Base-by-base conservation (phyloP, 768 basidiomycete genomes). In the Albatrellus ellisii region DNA sequence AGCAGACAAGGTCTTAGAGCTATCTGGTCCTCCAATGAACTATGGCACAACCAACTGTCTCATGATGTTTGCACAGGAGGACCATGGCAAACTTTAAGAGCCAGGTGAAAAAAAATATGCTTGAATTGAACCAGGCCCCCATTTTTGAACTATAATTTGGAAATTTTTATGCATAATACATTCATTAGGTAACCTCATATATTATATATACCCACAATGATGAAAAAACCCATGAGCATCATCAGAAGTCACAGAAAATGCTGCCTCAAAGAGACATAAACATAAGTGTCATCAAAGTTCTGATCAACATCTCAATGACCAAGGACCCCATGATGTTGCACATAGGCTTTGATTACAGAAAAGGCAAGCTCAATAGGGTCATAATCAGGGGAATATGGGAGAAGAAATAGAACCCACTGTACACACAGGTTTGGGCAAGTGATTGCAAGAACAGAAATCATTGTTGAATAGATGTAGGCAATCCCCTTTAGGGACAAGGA, bases 351-450 rank as follows among this genome's bases (percentile, higher is more conserved):
- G 33, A 43, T 43, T 2, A 26, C 24, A 4, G 42, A 43, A 22
- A 43, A 43, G 4, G 33, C 42, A 35, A 36, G 25, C 26, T 43
- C 42, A 14, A 43, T 43, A 6, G 42, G 42, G 24, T 43, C 36
- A 35, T 15, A 27, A 26, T 36, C 34, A 11, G 34, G 34, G 11
- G 34, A 36, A 18, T 36, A 36, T 36, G 34, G 34, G 6, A 21
- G 34, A 15, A 36, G 22, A 36, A 36, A 36, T n/a, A 36, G 6
- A 14, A 21, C 7, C 18, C 39, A 34, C 47, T 49, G 48, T 10
- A 49, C 54, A 7, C 52, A n/a, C n/a, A n/a, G n/a, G n/a, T n/a
- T n/a, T n/a, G n/a, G n/a, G n/a, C n/a, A n/a, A n/a, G n/a, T n/a
- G n/a, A n/a, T n/a, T n/a, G n/a, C n/a, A n/a, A n/a, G n/a, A n/a